phyloP scores from a whole-genome alignment of 2,329 filamentous ascomycete genomes.

The Cladophialophora yegresii region DNA sequence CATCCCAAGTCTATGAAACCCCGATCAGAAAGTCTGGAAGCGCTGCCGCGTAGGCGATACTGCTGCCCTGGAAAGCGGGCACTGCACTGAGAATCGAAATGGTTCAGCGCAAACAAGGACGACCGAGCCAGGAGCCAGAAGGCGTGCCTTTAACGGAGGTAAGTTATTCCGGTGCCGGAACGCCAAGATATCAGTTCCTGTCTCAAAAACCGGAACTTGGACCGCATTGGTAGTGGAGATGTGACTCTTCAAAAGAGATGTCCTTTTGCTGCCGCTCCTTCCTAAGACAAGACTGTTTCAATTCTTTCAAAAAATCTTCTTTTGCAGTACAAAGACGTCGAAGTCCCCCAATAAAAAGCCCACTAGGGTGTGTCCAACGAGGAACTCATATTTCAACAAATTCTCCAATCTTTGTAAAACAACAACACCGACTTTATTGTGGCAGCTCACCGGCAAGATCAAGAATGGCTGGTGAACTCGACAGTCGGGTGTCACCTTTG shows the following conservation, averaged over 20 bases:
- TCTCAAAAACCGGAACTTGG: slow-evolving; percentile 6
- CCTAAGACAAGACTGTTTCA: neutral
- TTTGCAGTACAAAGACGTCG: neutral
- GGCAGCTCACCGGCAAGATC: slow-evolving; percentile 1
- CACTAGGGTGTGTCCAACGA: neutral
- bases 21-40: neutral
- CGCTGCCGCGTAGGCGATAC: neutral
- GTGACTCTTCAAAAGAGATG: slow-evolving; percentile 20
- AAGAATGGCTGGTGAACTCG: slow-evolving; percentile 25
- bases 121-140: neutral
- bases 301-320: neutral
- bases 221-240: slow-evolving; percentile 19
- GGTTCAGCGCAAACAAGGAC: neutral
- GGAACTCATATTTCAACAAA: neutral
- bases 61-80: too few species aligned
- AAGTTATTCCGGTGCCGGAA: slow-evolving; percentile 15
- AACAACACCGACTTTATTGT: slow-evolving; percentile 11
- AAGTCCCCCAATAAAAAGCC: neutral
- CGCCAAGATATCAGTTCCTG: slow-evolving; percentile 30
- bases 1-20: slow-evolving; percentile 5
- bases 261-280: slow-evolving; percentile 17
- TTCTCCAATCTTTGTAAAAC: neutral
- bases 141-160: neutral
- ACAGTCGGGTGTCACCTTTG: slow-evolving; percentile 36
- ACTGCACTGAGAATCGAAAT: neutral